Conservation (phyloP, 257 asterid genomes). For the Fraxinus cuspidata region DNA sequence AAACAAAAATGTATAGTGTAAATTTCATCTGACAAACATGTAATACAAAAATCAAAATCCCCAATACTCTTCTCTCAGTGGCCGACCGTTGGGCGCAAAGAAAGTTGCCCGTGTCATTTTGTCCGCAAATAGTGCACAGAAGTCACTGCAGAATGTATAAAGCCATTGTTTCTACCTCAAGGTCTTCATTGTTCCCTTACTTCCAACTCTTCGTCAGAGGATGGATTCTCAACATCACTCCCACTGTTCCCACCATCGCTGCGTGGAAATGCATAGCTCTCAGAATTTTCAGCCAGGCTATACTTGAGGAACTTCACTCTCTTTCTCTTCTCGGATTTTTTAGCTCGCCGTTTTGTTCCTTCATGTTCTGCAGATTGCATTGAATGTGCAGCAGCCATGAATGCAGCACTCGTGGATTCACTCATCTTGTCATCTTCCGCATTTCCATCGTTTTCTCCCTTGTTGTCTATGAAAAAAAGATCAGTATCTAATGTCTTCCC, state of each 20-base stretch:
- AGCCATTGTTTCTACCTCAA: background rate
- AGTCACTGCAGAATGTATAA: background rate
- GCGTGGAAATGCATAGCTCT: conserved; percentile 16
- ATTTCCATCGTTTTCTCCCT: conserved; percentile 41
- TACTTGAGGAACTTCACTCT: conserved; percentile 50
- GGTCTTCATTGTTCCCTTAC: conserved; percentile 15
- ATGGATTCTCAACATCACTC: conserved; percentile 58
- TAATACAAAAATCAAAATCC: background rate
- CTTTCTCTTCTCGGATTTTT: conserved; percentile 32
- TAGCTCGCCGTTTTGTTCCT: conserved; percentile 45
- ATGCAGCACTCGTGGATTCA: conserved; percentile 50
- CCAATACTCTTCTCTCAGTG: background rate
- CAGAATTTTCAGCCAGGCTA: conserved; percentile 37
- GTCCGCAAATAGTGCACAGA: background rate
- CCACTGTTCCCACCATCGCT: conserved; percentile 39
- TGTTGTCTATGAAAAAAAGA: conserved; percentile 59
- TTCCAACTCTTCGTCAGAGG: conserved; percentile 52
- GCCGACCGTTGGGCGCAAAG: background rate
- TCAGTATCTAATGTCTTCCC: conserved; percentile 39
- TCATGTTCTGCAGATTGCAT: conserved; percentile 47
- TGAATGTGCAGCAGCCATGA: conserved; percentile 57
- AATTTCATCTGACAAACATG: background rate
- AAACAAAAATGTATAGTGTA: background rate
- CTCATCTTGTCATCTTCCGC: conserved; percentile 37
- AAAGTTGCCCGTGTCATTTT: background rate